Base-by-base conservation (phyloP, 1,139 yeast species). In the Lodderomyces orthopsilosis region DNA sequence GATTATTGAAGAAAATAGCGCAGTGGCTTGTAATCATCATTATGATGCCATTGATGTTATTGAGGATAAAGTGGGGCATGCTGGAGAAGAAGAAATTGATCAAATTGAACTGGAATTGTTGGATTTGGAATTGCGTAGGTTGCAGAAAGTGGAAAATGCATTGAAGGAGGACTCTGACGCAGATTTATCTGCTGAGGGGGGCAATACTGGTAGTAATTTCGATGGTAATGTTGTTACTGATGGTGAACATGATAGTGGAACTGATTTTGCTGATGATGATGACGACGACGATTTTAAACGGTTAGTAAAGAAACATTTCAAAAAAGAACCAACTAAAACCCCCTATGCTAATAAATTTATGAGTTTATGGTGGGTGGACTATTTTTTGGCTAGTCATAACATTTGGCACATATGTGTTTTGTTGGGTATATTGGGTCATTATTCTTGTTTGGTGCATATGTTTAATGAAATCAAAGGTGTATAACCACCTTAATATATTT, bases 351-450 rank as follows among this genome's bases (percentile, higher is more conserved):
- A 62, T 28, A 80, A 66, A 51, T 82, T 82, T 62, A 66, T 70
- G 55, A 85, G 87, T 24, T 73, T 82, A 57, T 93, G 85, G 94
- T 90, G 96, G 93, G 84, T 83, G 8, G 94, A 85, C 55, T 85
- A 85, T 60, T 63, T 75, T 23, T 72, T 83, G 47, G 76, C 81
- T 30, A 88, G 96, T 41, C 98, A 93, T 63, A 90, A 89, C 57
- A 68, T 93, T 28, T 93, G 98, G 98, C 98, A 93, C 64, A 62
- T 89, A 14, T 88, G 87, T 59, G 98, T 93, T 35, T 78, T 93
- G 32, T 75, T 86, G 32, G 98, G 98, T 2, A 81, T 90, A 19
- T 66, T 87, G 46, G 95, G 94, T 32, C 97, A 91, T 63, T 93
- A 91, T 62, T 68, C 70, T 44, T 90, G 94, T 21, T 70, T 89